Base-by-base conservation (phyloP, 768 basidiomycete species). In the Naganishia vaughanmartiniae region DNA sequence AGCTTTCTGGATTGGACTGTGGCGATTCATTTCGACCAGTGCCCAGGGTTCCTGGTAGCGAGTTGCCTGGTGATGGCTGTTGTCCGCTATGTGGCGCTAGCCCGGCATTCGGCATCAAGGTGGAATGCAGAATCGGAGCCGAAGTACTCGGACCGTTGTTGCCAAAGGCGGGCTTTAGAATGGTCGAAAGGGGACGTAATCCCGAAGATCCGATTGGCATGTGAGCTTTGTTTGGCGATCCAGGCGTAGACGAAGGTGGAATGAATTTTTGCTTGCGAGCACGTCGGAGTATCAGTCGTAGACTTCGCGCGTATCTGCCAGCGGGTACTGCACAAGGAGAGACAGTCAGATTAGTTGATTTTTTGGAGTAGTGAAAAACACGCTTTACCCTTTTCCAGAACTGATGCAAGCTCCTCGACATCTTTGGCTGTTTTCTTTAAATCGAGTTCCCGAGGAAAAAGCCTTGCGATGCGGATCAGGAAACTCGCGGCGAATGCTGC, bases 401-500 rank as follows among this genome's bases (percentile, higher is more conserved):
- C 84, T 51, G 82, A 84, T 0, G 89, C 88, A 2, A 97, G 84
- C 53, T 87, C 87, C 78, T 93, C 91, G 7, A 96, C 89, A 76
- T 90, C 87, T 14, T 83, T 83, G 70, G 89, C 86, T 56, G 93
- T 89, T 69, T 89, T 87, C 26, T 84, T 82, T 34, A 90, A 85
- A 76, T 95, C 86, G 74, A 91, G 90, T 73, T 93, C 90, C 53
- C 87, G 87, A 0, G 93, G 93, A 84, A 96, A 94, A 48, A 97
- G 84, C 30, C 93, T 87, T 45, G 89, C 87, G 57, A 96, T 84
- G 36, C 93, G 89, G 58, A 97, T 84, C 70, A 95, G 84, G 81
- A 97, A 90, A 4, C 92, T 91, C 15, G 93, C 93, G 26, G 91
- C 87, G 82, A 97, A 97, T 0, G 93, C 95, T 6, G 93, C 93